These are phyloP conservation scores for Stachybotrys echinatus DNA, from an alignment of 2,329 filamentous ascomycete species.

Conservation along the genomic window DNA sequence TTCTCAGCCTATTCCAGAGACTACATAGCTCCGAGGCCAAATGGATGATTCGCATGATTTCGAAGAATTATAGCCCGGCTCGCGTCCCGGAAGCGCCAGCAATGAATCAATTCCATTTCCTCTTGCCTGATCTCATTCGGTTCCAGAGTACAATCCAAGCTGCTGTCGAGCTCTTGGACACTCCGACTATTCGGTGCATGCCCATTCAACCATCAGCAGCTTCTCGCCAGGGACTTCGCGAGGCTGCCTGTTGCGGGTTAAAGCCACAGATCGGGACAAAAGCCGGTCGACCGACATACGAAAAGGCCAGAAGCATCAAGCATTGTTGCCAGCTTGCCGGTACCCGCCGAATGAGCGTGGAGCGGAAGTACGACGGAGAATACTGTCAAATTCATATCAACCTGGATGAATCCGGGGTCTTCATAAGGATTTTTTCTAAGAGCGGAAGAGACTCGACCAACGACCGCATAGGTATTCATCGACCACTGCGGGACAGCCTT, in stretches of 20 bases:
- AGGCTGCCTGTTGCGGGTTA: neutral
- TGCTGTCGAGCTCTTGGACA: too few relatives aligned
- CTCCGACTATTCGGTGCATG: too few relatives aligned
- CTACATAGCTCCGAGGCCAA: too few relatives aligned
- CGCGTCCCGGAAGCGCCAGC: too few relatives aligned
- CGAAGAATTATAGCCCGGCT: too few relatives aligned
- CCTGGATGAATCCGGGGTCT: neutral
- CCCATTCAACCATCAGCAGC: neutral
- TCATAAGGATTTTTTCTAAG: conserved; percentile 1
- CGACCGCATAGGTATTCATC: conserved; percentile 2
- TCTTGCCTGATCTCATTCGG: too few relatives aligned
- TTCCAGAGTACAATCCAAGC: too few relatives aligned
- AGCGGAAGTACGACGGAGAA: conserved; percentile 1
- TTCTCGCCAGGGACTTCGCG: neutral
- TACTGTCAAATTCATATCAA: neutral
- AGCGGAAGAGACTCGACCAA: conserved; percentile 3
- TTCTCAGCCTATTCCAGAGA: too few relatives aligned
- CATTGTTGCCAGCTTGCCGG: neutral
- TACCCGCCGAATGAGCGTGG: neutral
- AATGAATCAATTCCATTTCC: too few relatives aligned
- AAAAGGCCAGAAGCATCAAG: neutral
- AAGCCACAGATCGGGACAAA: neutral
- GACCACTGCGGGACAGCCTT: conserved; percentile 55
- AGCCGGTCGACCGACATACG: neutral
- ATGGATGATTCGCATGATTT: too few relatives aligned